These are phyloP conservation scores for Erysimum cheiranthoides DNA, from an alignment of 345 rosid species.

Conservation along the genomic window DNA sequence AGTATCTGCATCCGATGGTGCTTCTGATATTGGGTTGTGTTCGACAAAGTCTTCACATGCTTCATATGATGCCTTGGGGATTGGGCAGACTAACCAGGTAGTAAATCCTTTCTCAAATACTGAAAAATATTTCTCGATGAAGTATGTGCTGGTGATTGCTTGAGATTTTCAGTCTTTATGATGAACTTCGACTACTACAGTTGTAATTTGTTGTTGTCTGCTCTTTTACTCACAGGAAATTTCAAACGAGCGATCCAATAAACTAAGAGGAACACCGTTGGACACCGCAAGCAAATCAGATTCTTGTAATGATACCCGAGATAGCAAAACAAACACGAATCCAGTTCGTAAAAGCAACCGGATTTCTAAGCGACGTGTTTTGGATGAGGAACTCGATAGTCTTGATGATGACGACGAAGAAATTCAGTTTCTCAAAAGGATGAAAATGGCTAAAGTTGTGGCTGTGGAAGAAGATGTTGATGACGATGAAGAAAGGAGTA, in stretches of 20 bases:
- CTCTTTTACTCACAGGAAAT: conserved; percentile 15
- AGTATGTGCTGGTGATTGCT: background rate
- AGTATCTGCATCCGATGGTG: conserved; percentile 50
- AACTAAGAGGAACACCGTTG: conserved; percentile 75
- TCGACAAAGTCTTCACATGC: conserved; percentile 49
- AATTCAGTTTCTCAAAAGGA: conserved; percentile 78
- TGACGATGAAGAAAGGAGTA: conserved; percentile 62
- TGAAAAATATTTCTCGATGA: conserved; percentile 3
- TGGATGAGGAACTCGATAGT: conserved; percentile 66
- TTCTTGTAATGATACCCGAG: conserved; percentile 52
- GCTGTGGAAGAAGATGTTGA: conserved; percentile 59
- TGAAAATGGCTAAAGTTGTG: conserved; percentile 59
- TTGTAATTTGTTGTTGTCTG: conserved; percentile 21
- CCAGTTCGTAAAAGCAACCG: conserved; percentile 82
- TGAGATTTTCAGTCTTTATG: conserved; percentile 12
- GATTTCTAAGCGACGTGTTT: conserved; percentile 66
- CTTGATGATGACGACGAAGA: conserved; percentile 77
- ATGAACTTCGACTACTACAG: background rate
- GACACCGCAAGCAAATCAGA: conserved; percentile 51
- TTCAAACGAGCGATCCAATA: conserved; percentile 35
- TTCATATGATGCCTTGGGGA: conserved; percentile 41
- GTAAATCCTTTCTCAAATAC: background rate
- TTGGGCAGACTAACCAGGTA: conserved; percentile 61
- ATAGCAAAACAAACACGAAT: conserved; percentile 57
- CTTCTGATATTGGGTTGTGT: conserved; percentile 52